phyloP scores from a whole-genome alignment of 148 eudicot genomes.

The Fagopyrum tataricum region DNA sequence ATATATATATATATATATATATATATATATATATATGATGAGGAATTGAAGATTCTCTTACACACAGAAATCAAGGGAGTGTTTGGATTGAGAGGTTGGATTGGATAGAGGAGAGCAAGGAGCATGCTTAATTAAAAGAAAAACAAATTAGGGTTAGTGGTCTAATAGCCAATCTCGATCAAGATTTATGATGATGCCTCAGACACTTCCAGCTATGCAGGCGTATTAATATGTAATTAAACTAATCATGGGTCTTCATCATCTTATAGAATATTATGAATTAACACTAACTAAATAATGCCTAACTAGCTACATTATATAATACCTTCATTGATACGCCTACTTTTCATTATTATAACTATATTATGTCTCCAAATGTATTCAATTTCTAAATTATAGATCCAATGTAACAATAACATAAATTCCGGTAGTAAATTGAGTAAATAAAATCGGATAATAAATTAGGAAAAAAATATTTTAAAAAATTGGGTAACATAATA shows the following conservation, averaged over 20 bases:
- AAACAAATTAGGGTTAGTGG: constrained; percentile 25
- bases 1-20: too few relatives aligned
- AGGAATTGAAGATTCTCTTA: constrained; percentile 16
- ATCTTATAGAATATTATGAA: background rate
- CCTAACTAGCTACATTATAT: background rate
- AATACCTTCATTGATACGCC: background rate
- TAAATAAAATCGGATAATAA: too few relatives aligned
- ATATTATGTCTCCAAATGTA: too few relatives aligned
- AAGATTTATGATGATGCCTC: constrained; percentile 58
- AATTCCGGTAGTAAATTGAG: too few relatives aligned
- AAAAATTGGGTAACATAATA: too few relatives aligned
- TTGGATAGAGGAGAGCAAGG: constrained; percentile 10
- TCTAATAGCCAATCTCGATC: constrained; percentile 34
- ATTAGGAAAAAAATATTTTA: too few relatives aligned
- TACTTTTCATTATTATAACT: background rate
- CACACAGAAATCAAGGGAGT: constrained; percentile 51
- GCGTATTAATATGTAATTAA: constrained; percentile 1
- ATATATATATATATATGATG: background rate
- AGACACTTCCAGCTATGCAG: constrained; percentile 36
- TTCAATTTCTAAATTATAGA: background rate
- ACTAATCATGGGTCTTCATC: constrained; percentile 5
- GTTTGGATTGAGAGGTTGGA: constrained; percentile 18
- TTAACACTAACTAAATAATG: background rate
- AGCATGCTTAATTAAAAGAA: constrained; percentile 31
- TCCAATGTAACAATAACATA: too few relatives aligned